Evolutionary conservation across 148 eudicot genomes (phyloP).

Genomic region (Polygonum maritimum): DNA sequence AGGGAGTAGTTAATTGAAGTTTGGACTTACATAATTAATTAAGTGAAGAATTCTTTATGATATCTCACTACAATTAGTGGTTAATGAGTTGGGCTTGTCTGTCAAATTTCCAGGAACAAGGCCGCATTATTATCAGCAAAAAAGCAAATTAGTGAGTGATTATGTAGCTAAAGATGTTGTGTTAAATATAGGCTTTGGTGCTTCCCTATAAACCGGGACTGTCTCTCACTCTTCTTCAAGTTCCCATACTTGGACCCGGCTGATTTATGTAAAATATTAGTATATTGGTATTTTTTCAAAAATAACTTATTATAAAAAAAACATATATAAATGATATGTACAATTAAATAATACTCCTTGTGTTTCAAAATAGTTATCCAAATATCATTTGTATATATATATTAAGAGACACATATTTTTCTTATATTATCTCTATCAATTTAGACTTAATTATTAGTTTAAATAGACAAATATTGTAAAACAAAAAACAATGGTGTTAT

Average conservation of each 20-base stretch:
- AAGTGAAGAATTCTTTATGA: not conserved
- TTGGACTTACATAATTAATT: not conserved
- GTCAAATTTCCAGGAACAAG: constrained; percentile 18
- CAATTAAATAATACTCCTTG: too few species aligned
- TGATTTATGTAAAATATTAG: not conserved
- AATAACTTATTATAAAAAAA: too few species aligned
- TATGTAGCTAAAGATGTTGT: constrained; percentile 25
- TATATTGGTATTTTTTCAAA: too few species aligned
- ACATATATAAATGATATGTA: too few species aligned
- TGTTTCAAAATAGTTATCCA: too few species aligned
- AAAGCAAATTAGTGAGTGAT: constrained; percentile 45
- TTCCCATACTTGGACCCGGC: not conserved
- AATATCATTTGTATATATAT: too few species aligned
- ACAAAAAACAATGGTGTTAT: too few species aligned
- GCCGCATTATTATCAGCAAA: constrained; percentile 28
- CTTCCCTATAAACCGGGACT: constrained; percentile 27
- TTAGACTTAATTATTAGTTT: too few species aligned
- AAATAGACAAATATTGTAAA: too few species aligned
- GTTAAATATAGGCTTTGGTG: constrained; percentile 16
- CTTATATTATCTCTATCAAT: too few species aligned
- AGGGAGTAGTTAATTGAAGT: not conserved
- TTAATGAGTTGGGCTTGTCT: constrained; percentile 46
- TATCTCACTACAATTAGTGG: constrained; percentile 19
- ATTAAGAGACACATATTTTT: too few species aligned
- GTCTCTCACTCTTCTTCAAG: constrained; percentile 11